These are phyloP conservation scores for Lecanosticta acicola DNA, from an alignment of 2,329 filamentous ascomycete genomes.

Conservation along the genomic window DNA sequence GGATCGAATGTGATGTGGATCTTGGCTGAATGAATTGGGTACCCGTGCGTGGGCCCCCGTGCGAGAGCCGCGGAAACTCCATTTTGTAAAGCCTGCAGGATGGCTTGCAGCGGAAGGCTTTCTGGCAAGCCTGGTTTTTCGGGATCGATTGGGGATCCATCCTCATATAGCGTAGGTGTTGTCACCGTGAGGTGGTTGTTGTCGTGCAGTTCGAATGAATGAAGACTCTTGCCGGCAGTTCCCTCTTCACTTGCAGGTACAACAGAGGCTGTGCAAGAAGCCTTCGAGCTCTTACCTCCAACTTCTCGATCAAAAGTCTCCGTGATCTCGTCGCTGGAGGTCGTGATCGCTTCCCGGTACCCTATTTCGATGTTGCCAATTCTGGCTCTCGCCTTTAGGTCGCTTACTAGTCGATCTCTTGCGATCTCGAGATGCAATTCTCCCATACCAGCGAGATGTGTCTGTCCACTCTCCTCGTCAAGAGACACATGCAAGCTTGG, in stretches of 20 bases:
- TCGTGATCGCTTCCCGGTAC: conserved; percentile 76
- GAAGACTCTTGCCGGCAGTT: conserved; percentile 5
- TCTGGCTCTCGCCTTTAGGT: conserved; percentile 76
- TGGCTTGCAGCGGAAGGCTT: conserved; percentile 45
- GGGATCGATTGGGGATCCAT: conserved; percentile 36
- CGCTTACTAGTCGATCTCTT: conserved; percentile 76
- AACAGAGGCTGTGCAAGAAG: conserved; percentile 64
- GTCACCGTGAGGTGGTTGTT: conserved; percentile 63
- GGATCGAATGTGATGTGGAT: conserved; percentile 67
- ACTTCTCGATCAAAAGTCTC: conserved; percentile 71
- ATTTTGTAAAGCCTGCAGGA: conserved; percentile 60
- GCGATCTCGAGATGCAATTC: conserved; percentile 93
- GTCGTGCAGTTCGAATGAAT: conserved; percentile 50
- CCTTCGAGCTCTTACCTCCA: conserved; percentile 72
- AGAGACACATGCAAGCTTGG: conserved; percentile 80
- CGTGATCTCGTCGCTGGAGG: conserved; percentile 51
- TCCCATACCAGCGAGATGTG: conserved; percentile 91
- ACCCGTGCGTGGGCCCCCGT: conserved; percentile 73
- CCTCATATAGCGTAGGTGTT: conserved; percentile 45
- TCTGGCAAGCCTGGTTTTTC: conserved; percentile 49
- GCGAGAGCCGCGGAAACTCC: conserved; percentile 79
- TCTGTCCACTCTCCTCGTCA: conserved; percentile 88
- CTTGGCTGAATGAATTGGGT: conserved; percentile 70
- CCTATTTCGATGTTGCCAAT: conserved; percentile 94
- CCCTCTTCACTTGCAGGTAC: conserved; percentile 32